Evolutionary conservation across 768 basidiomycete species (phyloP).

Genomic region (Tricholoma hemisulphureum): DNA sequence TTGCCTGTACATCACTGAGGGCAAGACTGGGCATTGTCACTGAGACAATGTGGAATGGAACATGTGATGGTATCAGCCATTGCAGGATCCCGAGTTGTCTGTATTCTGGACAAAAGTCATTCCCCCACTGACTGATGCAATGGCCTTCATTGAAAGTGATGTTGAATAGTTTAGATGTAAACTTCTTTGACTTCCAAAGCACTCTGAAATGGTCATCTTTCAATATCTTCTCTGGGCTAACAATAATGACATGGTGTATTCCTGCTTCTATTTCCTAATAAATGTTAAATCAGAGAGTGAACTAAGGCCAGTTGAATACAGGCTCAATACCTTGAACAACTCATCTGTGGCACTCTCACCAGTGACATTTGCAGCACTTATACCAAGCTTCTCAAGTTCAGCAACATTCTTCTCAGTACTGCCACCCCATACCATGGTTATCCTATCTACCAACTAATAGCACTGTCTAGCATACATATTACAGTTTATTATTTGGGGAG

Average conservation of each 20-base stretch:
- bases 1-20: slow-evolving; percentile 12
- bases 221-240: slow-evolving; percentile 18
- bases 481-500: too few relatives aligned
- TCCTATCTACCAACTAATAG: too few relatives aligned
- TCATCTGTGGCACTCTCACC: slow-evolving; percentile 11
- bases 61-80: slow-evolving; percentile 1
- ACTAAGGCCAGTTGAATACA: neutral
- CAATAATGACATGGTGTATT: slow-evolving; percentile 16
- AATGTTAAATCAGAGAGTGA: neutral
- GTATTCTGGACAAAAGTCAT: slow-evolving; percentile 31
- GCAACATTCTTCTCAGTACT: slow-evolving; percentile 20
- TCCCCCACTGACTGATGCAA: slow-evolving; percentile 34
- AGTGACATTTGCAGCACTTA: slow-evolving; percentile 15
- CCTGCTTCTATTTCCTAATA: slow-evolving; percentile 18
- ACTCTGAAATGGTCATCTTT: slow-evolving; percentile 1
- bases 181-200: slow-evolving; percentile 15
- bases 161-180: slow-evolving; percentile 24
- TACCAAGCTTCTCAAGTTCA: slow-evolving; percentile 9
- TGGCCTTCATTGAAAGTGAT: slow-evolving; percentile 36
- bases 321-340: slow-evolving; percentile 18
- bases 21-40: slow-evolving; percentile 19
- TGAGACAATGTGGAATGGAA: slow-evolving; percentile 19
- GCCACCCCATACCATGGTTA: too few relatives aligned
- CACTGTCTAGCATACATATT: too few relatives aligned
- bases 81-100: slow-evolving; percentile 15